Percentiles rank a stretch among this genome's conserved stretches.
Evolutionary conservation across 2,329 filamentous ascomycete species (phyloP).

Genomic region (Dichotomopilus funicola): DNA sequence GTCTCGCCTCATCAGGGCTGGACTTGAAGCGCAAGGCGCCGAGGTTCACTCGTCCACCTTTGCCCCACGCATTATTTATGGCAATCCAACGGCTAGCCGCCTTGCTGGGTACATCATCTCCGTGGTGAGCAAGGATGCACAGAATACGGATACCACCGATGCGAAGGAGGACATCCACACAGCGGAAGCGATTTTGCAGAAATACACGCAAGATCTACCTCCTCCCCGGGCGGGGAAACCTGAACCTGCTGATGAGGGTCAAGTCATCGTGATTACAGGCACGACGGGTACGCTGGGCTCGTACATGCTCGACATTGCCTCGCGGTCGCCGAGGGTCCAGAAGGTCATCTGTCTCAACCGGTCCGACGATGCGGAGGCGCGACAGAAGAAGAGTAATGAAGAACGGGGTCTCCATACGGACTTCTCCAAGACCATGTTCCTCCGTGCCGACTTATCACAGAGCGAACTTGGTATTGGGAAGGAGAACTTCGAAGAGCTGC

Average conservation of each 20-base stretch:
- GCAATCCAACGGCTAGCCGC: constrained; percentile 31
- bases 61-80: constrained; percentile 35
- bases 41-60: constrained; percentile 31
- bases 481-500: constrained; percentile 31
- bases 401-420: constrained; percentile 34
- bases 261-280: constrained; percentile 41
- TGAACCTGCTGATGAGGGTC: constrained; percentile 28
- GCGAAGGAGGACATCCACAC: constrained; percentile 28
- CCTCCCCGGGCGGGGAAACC: constrained; percentile 23
- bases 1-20: constrained; percentile 31
- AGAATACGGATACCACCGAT: constrained; percentile 16
- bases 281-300: constrained; percentile 44
- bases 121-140: constrained; percentile 13
- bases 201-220: constrained; percentile 31
- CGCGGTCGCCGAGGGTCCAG: constrained; percentile 29
- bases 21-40: constrained; percentile 28
- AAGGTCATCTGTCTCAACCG: constrained; percentile 45
- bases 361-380: constrained; percentile 34
- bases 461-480: constrained; percentile 41
- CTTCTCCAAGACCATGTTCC: constrained; percentile 39
- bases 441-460: constrained; percentile 42
- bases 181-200: constrained; percentile 20
- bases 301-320: constrained; percentile 38
- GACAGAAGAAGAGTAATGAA: constrained; percentile 33
- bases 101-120: constrained; percentile 32